Base-by-base conservation (phyloP, 1,284 basidiomycete genomes). In the Lentinula novae-zelandiae region DNA sequence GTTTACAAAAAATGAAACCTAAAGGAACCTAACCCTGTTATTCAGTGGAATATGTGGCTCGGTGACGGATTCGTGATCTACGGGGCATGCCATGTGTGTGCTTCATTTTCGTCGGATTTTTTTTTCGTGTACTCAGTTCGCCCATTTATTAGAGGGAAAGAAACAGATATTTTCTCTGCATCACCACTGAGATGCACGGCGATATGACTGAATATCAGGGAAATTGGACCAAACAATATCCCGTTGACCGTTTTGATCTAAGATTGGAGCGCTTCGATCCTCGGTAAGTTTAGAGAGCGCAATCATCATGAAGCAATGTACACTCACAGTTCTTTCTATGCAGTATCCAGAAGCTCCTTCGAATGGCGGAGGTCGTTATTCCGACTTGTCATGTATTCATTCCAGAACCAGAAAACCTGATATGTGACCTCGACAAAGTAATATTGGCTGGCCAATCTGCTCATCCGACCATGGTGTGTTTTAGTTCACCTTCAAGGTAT, bases 371-470 rank as follows among this genome's bases (percentile, higher is more conserved):
- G 34, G 72, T 71, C 12, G 65, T 75, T 22, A 70, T 61, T 36
- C 68, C 76, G 65, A 75, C 72, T 60, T 65, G 74, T 61, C 68
- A 77, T 71, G 62, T 67, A 60, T 72, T 70, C 52, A 74, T 71
- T 42, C 73, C 72, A 49, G 71, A 66, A 55, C 73, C 76, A 46
- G 76, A 77, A 2, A 78, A 70, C 36, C 76, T 80, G 69, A 76
- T 82, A 2, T 83, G 82, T 62, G 76, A 79, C 44, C 68, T 70
- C 12, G 78, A 75, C n/a, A 76, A 73, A 58, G 70, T 83, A 3
- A 79, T 79, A 17, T 66, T 84, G 1, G 69, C 82, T 9, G 82
- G 82, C 33, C 79, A 83, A 67, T 76, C 82, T 1, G 82, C 80
- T 27, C 82, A 84, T 67, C 81, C 82, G 1, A 71, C 80, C 61